A percentile compares a stretch with the other conserved stretches of the same genome.
Conservation (phyloP, 192 early-diverging fungal genomes). For the Oehlia diaphana region DNA sequence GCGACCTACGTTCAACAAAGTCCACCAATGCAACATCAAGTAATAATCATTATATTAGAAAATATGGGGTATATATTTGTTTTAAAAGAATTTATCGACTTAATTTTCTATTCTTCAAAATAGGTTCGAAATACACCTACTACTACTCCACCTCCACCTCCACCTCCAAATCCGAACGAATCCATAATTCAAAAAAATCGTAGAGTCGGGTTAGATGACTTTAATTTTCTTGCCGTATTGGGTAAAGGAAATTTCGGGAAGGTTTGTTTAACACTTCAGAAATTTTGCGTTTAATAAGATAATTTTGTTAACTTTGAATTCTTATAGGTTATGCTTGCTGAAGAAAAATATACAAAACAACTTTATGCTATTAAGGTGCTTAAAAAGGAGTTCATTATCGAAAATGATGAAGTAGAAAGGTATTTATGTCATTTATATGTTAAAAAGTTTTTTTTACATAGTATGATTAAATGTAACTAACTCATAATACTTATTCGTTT, state of each 20-base stretch:
- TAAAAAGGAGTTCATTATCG: conserved; percentile 97
- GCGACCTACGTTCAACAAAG: neutral
- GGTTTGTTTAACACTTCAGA: conserved; percentile 43
- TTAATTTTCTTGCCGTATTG: conserved; percentile 90
- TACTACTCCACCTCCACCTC: conserved; percentile 28
- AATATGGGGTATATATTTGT: too few species aligned
- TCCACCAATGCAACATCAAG: neutral
- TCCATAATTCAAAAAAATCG: conserved; percentile 32
- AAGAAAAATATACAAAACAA: conserved; percentile 79
- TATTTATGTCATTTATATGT: conserved; percentile 21
- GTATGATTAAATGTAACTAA: neutral
- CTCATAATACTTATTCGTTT: neutral
- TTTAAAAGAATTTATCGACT: neutral
- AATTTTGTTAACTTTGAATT: conserved; percentile 7
- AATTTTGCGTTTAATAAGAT: neutral
- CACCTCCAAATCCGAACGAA: neutral
- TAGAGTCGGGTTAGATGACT: conserved; percentile 87
- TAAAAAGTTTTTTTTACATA: neutral
- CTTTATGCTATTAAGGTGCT: conserved; percentile 97
- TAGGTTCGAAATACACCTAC: neutral
- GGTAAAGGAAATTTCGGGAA: conserved; percentile 99
- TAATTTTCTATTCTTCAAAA: conserved; percentile 24
- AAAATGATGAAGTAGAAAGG: conserved; percentile 97
- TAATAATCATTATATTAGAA: too few species aligned
- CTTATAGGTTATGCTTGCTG: conserved; percentile 87